Evolutionary conservation across 352 stramenopile genomes (phyloP).

Genomic region (Blastocystis sp.): DNA sequence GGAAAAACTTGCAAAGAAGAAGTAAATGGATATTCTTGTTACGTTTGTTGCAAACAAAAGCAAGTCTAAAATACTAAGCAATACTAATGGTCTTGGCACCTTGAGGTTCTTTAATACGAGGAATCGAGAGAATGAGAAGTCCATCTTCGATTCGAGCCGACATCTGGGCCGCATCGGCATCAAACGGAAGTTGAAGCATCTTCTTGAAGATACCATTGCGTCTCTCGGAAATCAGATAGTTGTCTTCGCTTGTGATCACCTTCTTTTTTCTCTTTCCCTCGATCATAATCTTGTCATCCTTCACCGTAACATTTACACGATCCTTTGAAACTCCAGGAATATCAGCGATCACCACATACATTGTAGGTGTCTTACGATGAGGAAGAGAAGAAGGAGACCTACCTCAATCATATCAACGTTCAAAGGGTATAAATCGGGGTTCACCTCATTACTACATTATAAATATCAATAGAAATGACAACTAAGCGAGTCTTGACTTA

Average conservation of each 20-base stretch:
- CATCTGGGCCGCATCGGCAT: constrained; percentile 42
- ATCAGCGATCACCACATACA: constrained; percentile 60
- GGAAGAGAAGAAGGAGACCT: background rate
- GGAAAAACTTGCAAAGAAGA: constrained; percentile 48
- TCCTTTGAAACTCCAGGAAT: constrained; percentile 56
- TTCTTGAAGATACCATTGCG: constrained; percentile 50
- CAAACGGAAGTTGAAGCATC: constrained; percentile 33
- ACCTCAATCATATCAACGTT: constrained; percentile 61
- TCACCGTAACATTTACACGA: constrained; percentile 45
- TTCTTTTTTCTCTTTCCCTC: constrained; percentile 63
- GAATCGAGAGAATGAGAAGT: constrained; percentile 56
- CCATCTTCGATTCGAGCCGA: constrained; percentile 46
- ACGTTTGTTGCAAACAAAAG: background rate
- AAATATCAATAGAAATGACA: background rate
- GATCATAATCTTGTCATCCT: constrained; percentile 62
- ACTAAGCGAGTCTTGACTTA: constrained; percentile 20
- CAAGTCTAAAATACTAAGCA: background rate
- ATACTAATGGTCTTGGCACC: constrained; percentile 36
- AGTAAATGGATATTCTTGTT: background rate
- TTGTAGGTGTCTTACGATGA: constrained; percentile 8
- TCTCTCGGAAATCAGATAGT: constrained; percentile 41
- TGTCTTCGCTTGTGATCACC: constrained; percentile 50
- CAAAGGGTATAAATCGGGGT: constrained; percentile 36
- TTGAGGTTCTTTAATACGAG: constrained; percentile 33
- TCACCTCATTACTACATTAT: constrained; percentile 27